These are phyloP conservation scores for Tagetes patula DNA, from an alignment of 129 eudicot genomes.

Conservation along the genomic window DNA sequence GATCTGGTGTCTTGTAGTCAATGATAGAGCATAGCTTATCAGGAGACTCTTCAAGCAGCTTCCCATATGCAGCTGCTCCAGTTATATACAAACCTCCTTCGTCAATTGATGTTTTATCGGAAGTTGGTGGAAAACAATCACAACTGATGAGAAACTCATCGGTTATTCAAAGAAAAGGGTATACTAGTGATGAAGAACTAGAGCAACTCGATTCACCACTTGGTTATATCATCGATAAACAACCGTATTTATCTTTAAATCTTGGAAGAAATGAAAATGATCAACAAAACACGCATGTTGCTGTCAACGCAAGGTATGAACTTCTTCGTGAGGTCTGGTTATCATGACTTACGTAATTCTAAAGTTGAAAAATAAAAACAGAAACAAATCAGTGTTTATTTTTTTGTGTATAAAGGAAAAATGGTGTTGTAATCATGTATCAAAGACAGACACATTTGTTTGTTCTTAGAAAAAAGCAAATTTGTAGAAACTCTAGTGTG, in stretches of 20 bases:
- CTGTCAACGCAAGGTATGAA: slow-evolving; percentile 65
- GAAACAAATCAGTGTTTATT: background rate
- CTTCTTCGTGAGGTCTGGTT: slow-evolving; percentile 97
- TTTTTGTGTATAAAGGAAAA: slow-evolving; percentile 16
- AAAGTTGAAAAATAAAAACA: background rate
- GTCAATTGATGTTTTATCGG: slow-evolving; percentile 46
- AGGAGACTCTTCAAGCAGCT: slow-evolving; percentile 56
- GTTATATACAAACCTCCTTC: slow-evolving; percentile 67
- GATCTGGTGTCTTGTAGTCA: slow-evolving; percentile 43
- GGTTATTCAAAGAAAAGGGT: slow-evolving; percentile 76
- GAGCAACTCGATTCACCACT: slow-evolving; percentile 76
- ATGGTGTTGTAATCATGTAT: slow-evolving; percentile 10
- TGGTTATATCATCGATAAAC: slow-evolving; percentile 52
- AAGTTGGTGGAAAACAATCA: slow-evolving; percentile 46
- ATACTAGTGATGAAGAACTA: slow-evolving; percentile 94
- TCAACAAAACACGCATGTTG: slow-evolving; percentile 25
- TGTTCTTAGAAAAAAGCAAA: background rate
- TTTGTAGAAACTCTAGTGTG: background rate
- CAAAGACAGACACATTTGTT: background rate
- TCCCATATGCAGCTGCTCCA: slow-evolving; percentile 76
- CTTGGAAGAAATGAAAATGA: slow-evolving; percentile 32
- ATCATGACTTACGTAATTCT: slow-evolving; percentile 22
- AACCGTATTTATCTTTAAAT: slow-evolving; percentile 44
- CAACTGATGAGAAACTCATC: slow-evolving; percentile 53
- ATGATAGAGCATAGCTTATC: slow-evolving; percentile 68